Conservation (phyloP, 1,284 basidiomycete species). For the Polyporus tsugae region DNA sequence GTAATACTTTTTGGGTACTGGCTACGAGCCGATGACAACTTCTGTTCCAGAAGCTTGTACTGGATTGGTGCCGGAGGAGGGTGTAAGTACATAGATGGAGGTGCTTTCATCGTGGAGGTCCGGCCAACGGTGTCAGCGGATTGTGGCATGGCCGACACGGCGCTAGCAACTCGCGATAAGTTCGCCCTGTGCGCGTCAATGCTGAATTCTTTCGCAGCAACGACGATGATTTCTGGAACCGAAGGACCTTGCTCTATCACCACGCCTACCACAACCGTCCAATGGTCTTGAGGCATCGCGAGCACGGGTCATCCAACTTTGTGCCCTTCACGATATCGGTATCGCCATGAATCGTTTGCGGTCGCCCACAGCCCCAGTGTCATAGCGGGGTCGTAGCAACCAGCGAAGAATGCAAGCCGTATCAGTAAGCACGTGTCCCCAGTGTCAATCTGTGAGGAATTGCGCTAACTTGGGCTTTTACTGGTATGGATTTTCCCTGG, state of each 20-base stretch:
- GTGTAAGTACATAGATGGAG: background rate
- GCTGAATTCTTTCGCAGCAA: background rate
- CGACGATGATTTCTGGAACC: background rate
- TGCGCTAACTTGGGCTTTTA: background rate
- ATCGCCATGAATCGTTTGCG: background rate
- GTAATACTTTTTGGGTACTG: background rate
- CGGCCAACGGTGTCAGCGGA: no score
- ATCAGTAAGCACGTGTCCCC: background rate
- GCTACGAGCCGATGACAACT: background rate
- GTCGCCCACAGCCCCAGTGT: background rate
- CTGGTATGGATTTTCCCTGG: background rate
- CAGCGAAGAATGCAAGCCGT: background rate
- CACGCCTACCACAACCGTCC: background rate
- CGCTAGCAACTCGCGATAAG: no score
- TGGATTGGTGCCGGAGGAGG: background rate
- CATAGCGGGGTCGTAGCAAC: background rate
- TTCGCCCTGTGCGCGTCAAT: background rate
- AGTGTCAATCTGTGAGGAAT: background rate
- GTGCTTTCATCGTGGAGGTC: background rate
- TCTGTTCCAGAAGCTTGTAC: background rate
- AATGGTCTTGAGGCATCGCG: background rate
- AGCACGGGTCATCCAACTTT: background rate
- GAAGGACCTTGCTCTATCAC: background rate
- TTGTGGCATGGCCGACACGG: background rate
- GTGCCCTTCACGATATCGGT: background rate